Percentiles rank a stretch among this genome's conserved stretches.
These are phyloP conservation scores for Suillus sp. DNA, from an alignment of 768 basidiomycete species.

Conservation along the genomic window DNA sequence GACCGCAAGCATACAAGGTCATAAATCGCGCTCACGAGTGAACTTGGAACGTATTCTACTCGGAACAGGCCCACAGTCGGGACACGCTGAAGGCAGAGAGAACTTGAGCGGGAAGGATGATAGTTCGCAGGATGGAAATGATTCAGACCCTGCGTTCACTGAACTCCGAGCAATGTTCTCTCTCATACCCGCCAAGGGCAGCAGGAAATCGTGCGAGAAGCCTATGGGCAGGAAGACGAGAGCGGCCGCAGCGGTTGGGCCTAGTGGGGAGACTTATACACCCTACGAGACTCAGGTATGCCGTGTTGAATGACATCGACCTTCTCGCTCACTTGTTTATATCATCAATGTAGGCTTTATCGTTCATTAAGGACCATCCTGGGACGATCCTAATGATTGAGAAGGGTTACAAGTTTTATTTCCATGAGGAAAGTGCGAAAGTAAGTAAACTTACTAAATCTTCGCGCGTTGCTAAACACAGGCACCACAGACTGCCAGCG, in stretches of 20 bases:
- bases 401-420: conserved; percentile 82
- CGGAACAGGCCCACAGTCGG: conserved; percentile 35
- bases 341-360: conserved; percentile 31
- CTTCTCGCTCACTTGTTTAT: background rate
- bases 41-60: conserved; percentile 58
- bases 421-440: conserved; percentile 85
- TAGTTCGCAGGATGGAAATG: conserved; percentile 37
- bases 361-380: conserved; percentile 64
- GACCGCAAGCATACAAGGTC: conserved; percentile 44
- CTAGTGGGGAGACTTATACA: conserved; percentile 72
- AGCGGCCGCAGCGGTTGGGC: conserved; percentile 51
- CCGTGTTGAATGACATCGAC: background rate
- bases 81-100: conserved; percentile 21
- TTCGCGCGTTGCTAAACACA: conserved; percentile 14
- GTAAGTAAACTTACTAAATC: conserved; percentile 35
- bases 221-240: conserved; percentile 35
- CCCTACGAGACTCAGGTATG: conserved; percentile 73
- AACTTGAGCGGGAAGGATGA: conserved; percentile 30
- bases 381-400: conserved; percentile 77
- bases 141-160: conserved; percentile 49
- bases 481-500: conserved; percentile 60
- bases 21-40: conserved; percentile 37
- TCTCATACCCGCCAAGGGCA: conserved; percentile 36
- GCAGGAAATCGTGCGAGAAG: conserved; percentile 36
- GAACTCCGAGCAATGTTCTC: conserved; percentile 52